Percentiles rank a stretch among this genome's conserved stretches.
phyloP scores from a whole-genome alignment of 1,139 yeast species.

The Geotrichum carabidarum region DNA sequence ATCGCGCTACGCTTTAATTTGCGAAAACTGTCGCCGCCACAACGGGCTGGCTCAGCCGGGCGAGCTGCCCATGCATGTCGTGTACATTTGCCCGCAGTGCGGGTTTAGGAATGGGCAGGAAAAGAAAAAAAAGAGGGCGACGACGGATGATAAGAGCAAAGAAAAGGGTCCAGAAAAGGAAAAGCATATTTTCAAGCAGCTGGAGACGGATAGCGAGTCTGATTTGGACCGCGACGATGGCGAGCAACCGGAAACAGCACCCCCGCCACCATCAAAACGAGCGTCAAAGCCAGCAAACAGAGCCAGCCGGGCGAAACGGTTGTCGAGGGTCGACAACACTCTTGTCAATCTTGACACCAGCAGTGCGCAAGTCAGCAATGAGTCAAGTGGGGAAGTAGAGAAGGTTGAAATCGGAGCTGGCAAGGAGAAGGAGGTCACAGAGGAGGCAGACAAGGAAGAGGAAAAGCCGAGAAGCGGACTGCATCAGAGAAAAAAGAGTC shows the following conservation, averaged over 20 bases:
- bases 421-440: neutral
- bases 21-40: constrained; percentile 58
- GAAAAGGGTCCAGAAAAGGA: neutral
- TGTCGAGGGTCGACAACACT: too few species aligned
- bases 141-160: neutral
- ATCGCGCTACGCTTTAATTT: constrained; percentile 67
- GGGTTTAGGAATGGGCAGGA: constrained; percentile 49
- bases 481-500: constrained; percentile 5
- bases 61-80: constrained; percentile 49
- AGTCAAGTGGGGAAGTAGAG: neutral
- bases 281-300: too few species aligned
- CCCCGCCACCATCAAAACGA: too few species aligned
- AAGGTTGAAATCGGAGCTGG: neutral
- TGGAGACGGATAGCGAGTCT: neutral
- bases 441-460: neutral
- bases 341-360: neutral
- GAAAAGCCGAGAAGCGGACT: constrained; percentile 1
- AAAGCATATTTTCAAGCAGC: neutral
- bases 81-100: constrained; percentile 70
- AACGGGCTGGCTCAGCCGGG: constrained; percentile 84
- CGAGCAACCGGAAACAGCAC: too few species aligned
- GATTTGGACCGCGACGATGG: neutral
- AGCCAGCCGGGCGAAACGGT: too few species aligned
- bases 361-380: neutral
- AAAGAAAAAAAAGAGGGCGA: constrained; percentile 1